A percentile compares a stretch with the other conserved stretches of the same genome.
Evolutionary conservation across 2,329 filamentous ascomycete genomes (phyloP).

Genomic region (Cylindrodendrum hubeiense): DNA sequence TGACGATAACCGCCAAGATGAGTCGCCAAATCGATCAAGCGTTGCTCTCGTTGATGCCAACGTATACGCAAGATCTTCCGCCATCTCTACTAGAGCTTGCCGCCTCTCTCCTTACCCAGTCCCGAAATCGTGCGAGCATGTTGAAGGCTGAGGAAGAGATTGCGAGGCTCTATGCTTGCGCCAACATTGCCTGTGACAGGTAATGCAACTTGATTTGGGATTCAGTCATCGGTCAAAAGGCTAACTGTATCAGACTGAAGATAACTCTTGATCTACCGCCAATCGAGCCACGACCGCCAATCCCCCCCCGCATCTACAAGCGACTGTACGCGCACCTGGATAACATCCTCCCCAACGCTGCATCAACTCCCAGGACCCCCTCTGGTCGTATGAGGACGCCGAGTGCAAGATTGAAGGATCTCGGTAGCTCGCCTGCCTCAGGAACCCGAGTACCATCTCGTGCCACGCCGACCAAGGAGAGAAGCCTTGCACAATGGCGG

Average conservation of each 20-base stretch:
- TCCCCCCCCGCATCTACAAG: conserved; percentile 84
- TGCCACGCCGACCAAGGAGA: conserved; percentile 61
- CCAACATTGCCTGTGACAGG: conserved; percentile 91
- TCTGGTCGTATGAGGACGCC: conserved; percentile 48
- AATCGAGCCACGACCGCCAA: conserved; percentile 81
- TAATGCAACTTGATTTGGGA: conserved; percentile 47
- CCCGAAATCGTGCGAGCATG: conserved; percentile 79
- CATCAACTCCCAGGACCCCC: conserved; percentile 47
- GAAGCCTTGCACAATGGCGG: conserved; percentile 57
- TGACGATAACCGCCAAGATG: conserved; percentile 61
- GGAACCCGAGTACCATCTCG: conserved; percentile 53
- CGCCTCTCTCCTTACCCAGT: conserved; percentile 82
- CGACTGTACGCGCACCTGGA: conserved; percentile 87
- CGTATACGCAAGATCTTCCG: conserved; percentile 75
- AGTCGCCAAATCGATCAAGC: conserved; percentile 80
- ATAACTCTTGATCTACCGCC: conserved; percentile 81
- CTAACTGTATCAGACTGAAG: conserved; percentile 70
- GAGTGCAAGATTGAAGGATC: conserved; percentile 48
- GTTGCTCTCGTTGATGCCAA: conserved; percentile 80
- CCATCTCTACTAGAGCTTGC: conserved; percentile 78
- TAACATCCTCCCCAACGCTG: conserved; percentile 69
- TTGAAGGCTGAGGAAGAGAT: conserved; percentile 90
- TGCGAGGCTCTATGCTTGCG: conserved; percentile 85
- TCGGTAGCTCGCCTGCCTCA: conserved; percentile 42
- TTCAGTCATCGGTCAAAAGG: background rate